phyloP scores from a whole-genome alignment of 257 asterid genomes.

The Jacaranda copaia region DNA sequence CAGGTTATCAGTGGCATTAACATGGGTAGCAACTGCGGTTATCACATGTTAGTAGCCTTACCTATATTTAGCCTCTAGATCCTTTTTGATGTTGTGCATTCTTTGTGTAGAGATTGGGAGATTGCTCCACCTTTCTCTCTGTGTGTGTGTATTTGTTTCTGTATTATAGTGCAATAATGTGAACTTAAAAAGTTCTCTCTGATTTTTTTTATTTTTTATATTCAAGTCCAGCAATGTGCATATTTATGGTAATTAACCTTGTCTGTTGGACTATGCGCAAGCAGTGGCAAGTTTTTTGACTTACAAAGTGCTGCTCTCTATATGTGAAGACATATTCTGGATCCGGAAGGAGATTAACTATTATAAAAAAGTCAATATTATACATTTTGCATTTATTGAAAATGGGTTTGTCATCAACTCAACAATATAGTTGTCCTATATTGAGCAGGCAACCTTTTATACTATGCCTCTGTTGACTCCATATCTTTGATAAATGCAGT shows the following conservation, averaged over 20 bases:
- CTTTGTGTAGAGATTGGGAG: neutral
- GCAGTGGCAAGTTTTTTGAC: neutral
- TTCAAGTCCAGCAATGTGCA: constrained; percentile 4
- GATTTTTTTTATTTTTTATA: neutral
- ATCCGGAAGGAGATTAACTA: neutral
- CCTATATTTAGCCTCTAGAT: constrained; percentile 25
- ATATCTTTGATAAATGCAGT: constrained; percentile 50
- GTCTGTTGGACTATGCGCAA: neutral
- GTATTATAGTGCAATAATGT: constrained; percentile 2
- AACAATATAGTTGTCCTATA: neutral
- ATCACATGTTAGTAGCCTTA: constrained; percentile 67
- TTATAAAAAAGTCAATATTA: neutral
- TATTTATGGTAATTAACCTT: constrained; percentile 1
- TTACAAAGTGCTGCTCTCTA: neutral
- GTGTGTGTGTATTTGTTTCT: neutral
- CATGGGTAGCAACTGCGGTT: constrained; percentile 90
- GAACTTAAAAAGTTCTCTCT: neutral
- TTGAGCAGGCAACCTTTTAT: constrained; percentile 12
- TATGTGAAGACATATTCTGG: constrained; percentile 6
- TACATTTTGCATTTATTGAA: neutral
- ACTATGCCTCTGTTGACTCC: constrained; percentile 27
- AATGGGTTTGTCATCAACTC: constrained; percentile 2
- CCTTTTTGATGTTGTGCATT: neutral
- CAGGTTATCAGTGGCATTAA: constrained; percentile 94
- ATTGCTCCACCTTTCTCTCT: neutral